Evolutionary conservation across 2,329 filamentous ascomycete species (phyloP).

Genomic region (Paracamarosporium sp.): DNA sequence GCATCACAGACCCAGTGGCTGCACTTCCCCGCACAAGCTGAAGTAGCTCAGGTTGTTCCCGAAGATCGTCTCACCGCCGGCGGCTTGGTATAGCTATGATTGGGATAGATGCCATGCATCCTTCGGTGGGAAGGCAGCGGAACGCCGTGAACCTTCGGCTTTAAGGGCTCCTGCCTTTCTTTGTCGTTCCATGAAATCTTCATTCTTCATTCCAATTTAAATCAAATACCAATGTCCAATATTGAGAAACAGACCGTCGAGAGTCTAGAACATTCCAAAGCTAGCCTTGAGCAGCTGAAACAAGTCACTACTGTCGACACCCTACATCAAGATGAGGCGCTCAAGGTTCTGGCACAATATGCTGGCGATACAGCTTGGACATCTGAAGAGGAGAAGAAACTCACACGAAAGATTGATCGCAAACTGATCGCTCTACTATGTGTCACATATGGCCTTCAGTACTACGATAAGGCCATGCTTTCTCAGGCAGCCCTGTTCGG

Average conservation of each 20-base stretch:
- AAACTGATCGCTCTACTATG: conserved; percentile 30
- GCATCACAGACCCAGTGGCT: neutral
- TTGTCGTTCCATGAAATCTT: neutral
- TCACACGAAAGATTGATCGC: conserved; percentile 31
- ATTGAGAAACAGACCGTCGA: conserved; percentile 15
- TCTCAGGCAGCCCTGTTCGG: conserved; percentile 55
- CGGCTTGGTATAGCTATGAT: neutral
- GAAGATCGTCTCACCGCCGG: neutral
- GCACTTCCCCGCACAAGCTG: neutral
- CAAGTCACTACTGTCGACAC: conserved; percentile 22
- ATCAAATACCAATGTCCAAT: conserved; percentile 1
- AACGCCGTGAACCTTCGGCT: neutral
- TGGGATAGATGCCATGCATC: neutral
- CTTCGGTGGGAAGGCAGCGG: neutral
- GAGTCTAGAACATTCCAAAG: conserved; percentile 10
- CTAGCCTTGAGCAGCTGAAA: conserved; percentile 17
- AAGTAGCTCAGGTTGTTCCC: neutral
- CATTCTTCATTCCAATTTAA: neutral
- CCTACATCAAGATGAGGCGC: conserved; percentile 25
- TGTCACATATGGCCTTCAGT: conserved; percentile 37
- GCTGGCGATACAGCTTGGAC: conserved; percentile 53
- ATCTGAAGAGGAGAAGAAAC: conserved; percentile 46
- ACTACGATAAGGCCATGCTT: conserved; percentile 55
- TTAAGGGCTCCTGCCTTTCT: neutral
- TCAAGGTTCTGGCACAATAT: conserved; percentile 51